Evolutionary conservation across 345 rosid genomes (phyloP).

Genomic region (Populus nigra): DNA sequence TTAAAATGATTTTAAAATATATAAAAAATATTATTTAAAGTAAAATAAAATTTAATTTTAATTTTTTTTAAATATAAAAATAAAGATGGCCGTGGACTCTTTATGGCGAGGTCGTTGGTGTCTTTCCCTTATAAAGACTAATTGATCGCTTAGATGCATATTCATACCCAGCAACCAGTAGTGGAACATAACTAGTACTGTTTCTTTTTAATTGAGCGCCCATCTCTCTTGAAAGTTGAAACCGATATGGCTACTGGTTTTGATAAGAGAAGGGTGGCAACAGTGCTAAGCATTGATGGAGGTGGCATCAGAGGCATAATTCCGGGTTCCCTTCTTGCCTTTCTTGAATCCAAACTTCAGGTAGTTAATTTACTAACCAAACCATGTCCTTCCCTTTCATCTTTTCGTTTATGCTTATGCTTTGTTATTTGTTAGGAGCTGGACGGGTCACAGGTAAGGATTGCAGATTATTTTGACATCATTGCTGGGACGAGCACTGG

Average conservation of each 20-base stretch:
- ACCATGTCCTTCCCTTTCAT: not conserved
- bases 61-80: no score
- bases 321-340: constrained; percentile 24
- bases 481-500: constrained; percentile 21
- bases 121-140: no score
- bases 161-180: no score
- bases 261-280: constrained; percentile 10
- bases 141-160: no score
- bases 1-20: no score
- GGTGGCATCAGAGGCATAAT: constrained; percentile 33
- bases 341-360: constrained; percentile 21
- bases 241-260: constrained; percentile 13
- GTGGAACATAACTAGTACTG: no score
- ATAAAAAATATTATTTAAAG: no score
- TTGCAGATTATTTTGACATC: constrained; percentile 17
- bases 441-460: constrained; percentile 14
- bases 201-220: no score
- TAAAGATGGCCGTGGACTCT: no score
- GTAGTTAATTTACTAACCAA: not conserved
- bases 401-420: not conserved
- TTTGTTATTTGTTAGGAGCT: not conserved
- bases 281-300: constrained; percentile 30
- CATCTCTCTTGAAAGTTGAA: not conserved
- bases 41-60: no score
- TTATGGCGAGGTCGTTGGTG: no score